Evolutionary conservation across 1,284 basidiomycete species (phyloP), one percentile per base, ranked within the genome.

Genomic region (Cryptococcus sp.): DNA sequence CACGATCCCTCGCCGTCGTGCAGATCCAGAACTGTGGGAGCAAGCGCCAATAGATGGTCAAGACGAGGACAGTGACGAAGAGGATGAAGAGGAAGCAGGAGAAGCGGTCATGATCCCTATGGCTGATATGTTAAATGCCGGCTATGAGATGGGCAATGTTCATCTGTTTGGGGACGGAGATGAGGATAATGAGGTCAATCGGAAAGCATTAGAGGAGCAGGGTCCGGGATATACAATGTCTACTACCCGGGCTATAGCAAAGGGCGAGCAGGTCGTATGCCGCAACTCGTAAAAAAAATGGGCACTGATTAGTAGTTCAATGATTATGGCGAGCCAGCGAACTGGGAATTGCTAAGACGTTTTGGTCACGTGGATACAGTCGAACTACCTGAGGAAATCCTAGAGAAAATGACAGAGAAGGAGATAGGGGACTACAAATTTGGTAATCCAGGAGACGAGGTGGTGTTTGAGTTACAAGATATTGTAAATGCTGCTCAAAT

Each of bases 21-120:
- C 62, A 1, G 49, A 55, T 3, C 50, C 50, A 1, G 49, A 44
- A 28, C 28, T 28, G 5, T 28, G 28, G 28, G 11, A 28, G 4
- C 25, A 45, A 23, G 36, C 34, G 3, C 34, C 48, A 14, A 39
- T 45, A 34, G 50, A 36, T 18, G 10, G 14, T 2, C 37, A 37
- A 5, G 53, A 46, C 67, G 78, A 77, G 11, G 79, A 67, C 24
- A 73, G 75, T 13, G 69, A 82, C 2, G 83, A 83, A 3, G 82
- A 83, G 11, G 83, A 84, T 10, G 79, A 75, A 2, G 83, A 84
- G 47, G 82, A 86, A 51, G 77, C 84, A 1, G 78, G 81, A 1
- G 84, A 89, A 59, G 85, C 91, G 10, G 85, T 88, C 0, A 96
- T 98, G 92, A 88, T 98, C 1, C 94, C 94, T 0, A 86, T 98